A percentile compares a stretch with the other conserved stretches of the same genome.
Conservation (phyloP, 345 rosid species). For the Diplotaxis tenuifolia region DNA sequence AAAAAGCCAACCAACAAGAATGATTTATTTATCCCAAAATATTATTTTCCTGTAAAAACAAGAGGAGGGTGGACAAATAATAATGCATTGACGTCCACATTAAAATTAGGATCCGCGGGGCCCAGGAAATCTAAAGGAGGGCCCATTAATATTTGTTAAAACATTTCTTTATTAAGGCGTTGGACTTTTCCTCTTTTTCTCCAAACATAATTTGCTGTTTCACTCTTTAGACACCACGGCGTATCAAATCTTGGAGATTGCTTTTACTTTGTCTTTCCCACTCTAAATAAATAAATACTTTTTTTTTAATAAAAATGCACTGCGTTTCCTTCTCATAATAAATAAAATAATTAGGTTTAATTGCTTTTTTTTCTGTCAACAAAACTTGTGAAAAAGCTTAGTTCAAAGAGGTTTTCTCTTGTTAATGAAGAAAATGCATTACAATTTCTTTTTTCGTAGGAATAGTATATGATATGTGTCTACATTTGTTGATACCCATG, state of each 20-base stretch:
- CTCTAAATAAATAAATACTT: background rate
- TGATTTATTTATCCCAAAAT: background rate
- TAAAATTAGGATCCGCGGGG: constrained; percentile 50
- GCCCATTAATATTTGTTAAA: constrained; percentile 36
- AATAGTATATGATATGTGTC: background rate
- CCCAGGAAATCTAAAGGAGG: constrained; percentile 53
- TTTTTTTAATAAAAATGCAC: background rate
- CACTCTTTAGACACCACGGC: constrained; percentile 46
- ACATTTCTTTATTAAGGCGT: constrained; percentile 30
- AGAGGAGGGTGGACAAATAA: constrained; percentile 28
- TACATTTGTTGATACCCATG: background rate
- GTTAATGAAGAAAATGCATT: too few relatives aligned
- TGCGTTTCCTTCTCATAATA: background rate
- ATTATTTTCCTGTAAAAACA: background rate
- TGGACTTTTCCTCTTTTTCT: constrained; percentile 46
- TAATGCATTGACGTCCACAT: constrained; percentile 30
- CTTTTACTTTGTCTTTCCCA: constrained; percentile 41
- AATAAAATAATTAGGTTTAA: background rate
- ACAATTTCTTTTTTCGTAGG: background rate
- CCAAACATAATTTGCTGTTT: constrained; percentile 39
- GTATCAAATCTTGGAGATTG: constrained; percentile 55
- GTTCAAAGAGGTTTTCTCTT: background rate
- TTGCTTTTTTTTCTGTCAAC: constrained; percentile 8
- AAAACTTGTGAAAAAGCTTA: background rate
- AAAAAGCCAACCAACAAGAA: background rate